Percentiles rank a stretch among this genome's conserved stretches.
Conservation (phyloP, 108 stramenopile genomes). For the Cyclotella choctawhatcheeana region DNA sequence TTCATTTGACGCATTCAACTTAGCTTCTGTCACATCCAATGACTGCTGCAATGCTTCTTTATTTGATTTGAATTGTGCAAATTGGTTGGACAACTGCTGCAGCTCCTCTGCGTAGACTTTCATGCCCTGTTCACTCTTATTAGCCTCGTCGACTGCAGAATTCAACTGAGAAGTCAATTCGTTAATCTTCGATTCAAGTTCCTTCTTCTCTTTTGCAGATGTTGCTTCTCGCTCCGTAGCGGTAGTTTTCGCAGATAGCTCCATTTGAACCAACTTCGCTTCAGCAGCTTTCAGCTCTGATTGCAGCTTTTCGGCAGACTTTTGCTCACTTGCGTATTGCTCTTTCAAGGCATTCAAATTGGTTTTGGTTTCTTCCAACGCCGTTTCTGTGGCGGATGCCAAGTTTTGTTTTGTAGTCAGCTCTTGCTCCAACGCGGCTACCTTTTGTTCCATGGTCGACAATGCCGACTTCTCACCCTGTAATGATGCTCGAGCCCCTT, state of each 20-base stretch:
- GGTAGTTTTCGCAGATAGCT: conserved; percentile 2
- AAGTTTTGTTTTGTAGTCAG: conserved; percentile 26
- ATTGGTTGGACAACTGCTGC: conserved; percentile 20
- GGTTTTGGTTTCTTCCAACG: conserved; percentile 29
- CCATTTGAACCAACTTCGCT: conserved; percentile 29
- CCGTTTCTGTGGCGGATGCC: conserved; percentile 25
- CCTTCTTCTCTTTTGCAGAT: conserved; percentile 16
- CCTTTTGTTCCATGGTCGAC: conserved; percentile 29
- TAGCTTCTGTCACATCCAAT: neutral
- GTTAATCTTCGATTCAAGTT: conserved; percentile 22
- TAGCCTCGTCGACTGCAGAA: conserved; percentile 19
- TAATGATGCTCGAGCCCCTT: conserved; percentile 8
- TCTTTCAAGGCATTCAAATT: conserved; percentile 15
- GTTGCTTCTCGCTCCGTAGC: conserved; percentile 11
- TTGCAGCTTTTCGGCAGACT: conserved; percentile 19
- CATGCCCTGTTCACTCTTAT: conserved; percentile 14
- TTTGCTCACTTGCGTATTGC: conserved; percentile 19
- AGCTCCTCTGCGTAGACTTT: conserved; percentile 34
- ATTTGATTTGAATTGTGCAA: conserved; percentile 25
- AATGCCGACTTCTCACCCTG: conserved; percentile 28
- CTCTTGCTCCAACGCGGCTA: conserved; percentile 26
- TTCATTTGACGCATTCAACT: neutral
- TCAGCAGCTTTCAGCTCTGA: conserved; percentile 17
- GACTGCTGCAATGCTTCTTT: conserved; percentile 19
- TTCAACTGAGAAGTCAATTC: conserved; percentile 25